These are phyloP conservation scores for Erythrophleum ivorense DNA, from an alignment of 331 rosid species.

Conservation along the genomic window DNA sequence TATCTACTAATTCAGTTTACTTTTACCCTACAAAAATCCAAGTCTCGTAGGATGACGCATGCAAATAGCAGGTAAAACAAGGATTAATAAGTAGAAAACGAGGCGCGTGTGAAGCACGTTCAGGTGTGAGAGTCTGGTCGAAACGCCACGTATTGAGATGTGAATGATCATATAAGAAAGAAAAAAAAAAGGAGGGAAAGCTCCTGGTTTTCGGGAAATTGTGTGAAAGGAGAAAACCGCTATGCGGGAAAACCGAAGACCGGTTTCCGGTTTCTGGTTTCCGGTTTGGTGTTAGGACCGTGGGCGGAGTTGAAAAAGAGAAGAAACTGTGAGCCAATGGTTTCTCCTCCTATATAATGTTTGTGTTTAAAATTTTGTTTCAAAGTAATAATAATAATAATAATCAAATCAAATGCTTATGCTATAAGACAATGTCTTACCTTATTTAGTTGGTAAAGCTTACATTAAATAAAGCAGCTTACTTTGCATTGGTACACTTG, in stretches of 20 bases:
- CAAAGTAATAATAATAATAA: background rate
- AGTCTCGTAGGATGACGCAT: background rate
- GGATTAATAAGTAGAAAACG: slow-evolving; percentile 29
- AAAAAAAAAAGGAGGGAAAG: slow-evolving; percentile 21
- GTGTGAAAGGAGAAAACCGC: slow-evolving; percentile 50
- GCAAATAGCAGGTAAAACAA: slow-evolving; percentile 10
- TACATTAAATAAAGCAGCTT: background rate
- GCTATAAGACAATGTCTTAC: background rate
- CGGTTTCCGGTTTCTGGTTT: slow-evolving; percentile 76
- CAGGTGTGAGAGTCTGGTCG: slow-evolving; percentile 65
- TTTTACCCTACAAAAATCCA: background rate
- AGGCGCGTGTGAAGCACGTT: slow-evolving; percentile 74
- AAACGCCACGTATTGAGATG: slow-evolving; percentile 77
- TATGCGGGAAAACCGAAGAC: slow-evolving; percentile 54
- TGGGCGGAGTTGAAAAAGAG: slow-evolving; percentile 68
- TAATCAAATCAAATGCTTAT: background rate
- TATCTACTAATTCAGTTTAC: too few species aligned
- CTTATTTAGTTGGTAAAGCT: background rate
- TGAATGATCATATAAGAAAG: slow-evolving; percentile 4
- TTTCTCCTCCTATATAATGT: slow-evolving; percentile 38
- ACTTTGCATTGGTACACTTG: background rate
- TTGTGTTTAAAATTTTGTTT: background rate
- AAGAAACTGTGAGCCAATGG: slow-evolving; percentile 56
- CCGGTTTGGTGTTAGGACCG: slow-evolving; percentile 57
- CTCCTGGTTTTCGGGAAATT: slow-evolving; percentile 95